Conservation (phyloP, 148 eudicot genomes). For the Camellia japonica region DNA sequence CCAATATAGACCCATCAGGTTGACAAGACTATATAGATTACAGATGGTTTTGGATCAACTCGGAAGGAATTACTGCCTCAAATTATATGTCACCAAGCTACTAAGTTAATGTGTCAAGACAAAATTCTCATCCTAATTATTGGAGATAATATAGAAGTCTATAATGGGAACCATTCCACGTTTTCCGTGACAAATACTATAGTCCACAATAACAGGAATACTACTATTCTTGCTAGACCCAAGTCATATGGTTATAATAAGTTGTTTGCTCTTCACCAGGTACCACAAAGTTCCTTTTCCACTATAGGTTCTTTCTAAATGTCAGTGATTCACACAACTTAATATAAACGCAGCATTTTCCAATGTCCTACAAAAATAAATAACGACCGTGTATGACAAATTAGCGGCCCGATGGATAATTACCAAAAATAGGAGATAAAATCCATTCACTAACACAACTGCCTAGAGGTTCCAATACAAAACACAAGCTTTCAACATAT, state of each 20-base stretch:
- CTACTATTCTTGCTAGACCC: not conserved
- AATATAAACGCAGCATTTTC: not conserved
- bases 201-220: not conserved
- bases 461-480: not conserved
- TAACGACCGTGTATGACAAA: not conserved
- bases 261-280: not conserved
- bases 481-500: slow-evolving; percentile 2
- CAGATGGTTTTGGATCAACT: not conserved
- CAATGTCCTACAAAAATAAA: not conserved
- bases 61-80: not conserved
- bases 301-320: not conserved
- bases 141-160: not conserved
- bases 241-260: not conserved
- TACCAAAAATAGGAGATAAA: not conserved
- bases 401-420: not conserved
- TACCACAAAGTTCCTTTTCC: not conserved
- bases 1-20: too few relatives aligned
- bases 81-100: not conserved
- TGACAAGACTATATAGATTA: too few relatives aligned
- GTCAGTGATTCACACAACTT: not conserved
- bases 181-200: not conserved
- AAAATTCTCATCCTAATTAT: not conserved
- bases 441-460: not conserved
- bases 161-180: not conserved
- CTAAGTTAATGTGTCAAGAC: not conserved